Conservation (phyloP, 768 basidiomycete species). For the Solioccasus polychromus region DNA sequence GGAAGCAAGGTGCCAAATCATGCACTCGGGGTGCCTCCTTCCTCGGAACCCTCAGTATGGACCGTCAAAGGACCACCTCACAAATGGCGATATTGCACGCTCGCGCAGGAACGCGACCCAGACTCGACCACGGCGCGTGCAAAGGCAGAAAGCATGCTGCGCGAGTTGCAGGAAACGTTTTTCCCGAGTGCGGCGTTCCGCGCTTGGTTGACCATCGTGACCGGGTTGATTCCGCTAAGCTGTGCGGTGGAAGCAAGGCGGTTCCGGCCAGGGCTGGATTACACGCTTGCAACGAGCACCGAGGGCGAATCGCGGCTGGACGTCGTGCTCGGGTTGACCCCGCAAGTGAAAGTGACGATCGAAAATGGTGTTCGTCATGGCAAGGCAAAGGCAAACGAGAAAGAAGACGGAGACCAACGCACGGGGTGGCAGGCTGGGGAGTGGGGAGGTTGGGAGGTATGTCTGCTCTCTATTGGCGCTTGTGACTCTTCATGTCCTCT, state of each 20-base stretch:
- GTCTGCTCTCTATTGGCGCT: slow-evolving; percentile 12
- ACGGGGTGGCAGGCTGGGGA: slow-evolving; percentile 68
- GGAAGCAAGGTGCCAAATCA: too few species aligned
- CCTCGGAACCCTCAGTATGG: slow-evolving; percentile 56
- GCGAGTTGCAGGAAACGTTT: slow-evolving; percentile 66
- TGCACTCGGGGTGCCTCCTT: slow-evolving; percentile 48
- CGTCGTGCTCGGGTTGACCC: slow-evolving; percentile 83
- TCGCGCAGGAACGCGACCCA: slow-evolving; percentile 26
- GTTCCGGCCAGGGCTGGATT: slow-evolving; percentile 91
- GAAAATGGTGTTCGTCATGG: slow-evolving; percentile 13
- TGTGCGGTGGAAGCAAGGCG: slow-evolving; percentile 79
- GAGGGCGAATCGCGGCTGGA: slow-evolving; percentile 81
- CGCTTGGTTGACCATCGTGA: slow-evolving; percentile 80
- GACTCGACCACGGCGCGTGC: slow-evolving; percentile 6
- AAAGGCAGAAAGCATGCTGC: slow-evolving; percentile 21
- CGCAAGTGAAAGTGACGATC: slow-evolving; percentile 39
- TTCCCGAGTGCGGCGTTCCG: slow-evolving; percentile 83
- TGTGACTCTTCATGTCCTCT: neutral
- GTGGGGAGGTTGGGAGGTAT: slow-evolving; percentile 94
- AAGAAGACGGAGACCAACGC: slow-evolving; percentile 29
- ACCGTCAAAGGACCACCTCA: slow-evolving; percentile 82
- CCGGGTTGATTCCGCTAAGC: slow-evolving; percentile 66
- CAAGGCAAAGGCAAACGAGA: slow-evolving; percentile 30
- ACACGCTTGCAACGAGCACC: slow-evolving; percentile 89
- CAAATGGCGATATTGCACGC: slow-evolving; percentile 88